These are phyloP conservation scores for Clarireedia hainanense DNA, from an alignment of 2,329 filamentous ascomycete species.

Conservation along the genomic window DNA sequence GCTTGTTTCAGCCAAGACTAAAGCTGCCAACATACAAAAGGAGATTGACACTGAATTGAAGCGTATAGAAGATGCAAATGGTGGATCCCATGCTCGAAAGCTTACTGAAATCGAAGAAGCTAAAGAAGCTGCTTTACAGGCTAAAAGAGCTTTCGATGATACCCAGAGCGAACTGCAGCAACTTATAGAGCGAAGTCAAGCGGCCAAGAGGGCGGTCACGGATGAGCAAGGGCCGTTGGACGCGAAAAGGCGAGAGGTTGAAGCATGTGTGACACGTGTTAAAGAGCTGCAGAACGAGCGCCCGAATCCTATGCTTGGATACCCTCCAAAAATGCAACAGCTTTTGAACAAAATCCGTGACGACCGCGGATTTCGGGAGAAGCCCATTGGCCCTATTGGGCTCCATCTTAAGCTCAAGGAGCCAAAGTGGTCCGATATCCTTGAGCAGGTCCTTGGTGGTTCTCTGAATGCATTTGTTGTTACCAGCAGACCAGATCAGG, in stretches of 20 bases:
- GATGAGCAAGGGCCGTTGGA: conserved; percentile 29
- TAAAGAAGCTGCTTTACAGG: conserved; percentile 40
- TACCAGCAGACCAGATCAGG: conserved; percentile 65
- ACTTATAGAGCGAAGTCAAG: conserved; percentile 30
- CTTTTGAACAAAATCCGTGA: conserved; percentile 61
- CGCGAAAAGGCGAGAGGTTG: conserved; percentile 47
- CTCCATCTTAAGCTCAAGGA: conserved; percentile 67
- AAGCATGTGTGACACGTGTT: conserved; percentile 43
- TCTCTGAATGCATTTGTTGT: conserved; percentile 74
- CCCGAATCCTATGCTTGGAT: conserved; percentile 55
- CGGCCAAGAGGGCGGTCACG: conserved; percentile 28
- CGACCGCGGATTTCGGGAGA: conserved; percentile 60
- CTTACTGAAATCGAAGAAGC: conserved; percentile 51
- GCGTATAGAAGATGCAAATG: conserved; percentile 60
- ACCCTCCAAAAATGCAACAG: conserved; percentile 50
- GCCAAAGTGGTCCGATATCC: conserved; percentile 72
- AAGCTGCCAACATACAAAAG: conserved; percentile 37
- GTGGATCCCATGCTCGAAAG: conserved; percentile 59
- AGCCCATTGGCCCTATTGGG: conserved; percentile 79
- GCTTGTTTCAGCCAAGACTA: conserved; percentile 44
- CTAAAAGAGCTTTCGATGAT: conserved; percentile 34
- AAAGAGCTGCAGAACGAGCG: conserved; percentile 46
- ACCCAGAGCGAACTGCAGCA: conserved; percentile 33
- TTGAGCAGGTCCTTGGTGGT: conserved; percentile 70
- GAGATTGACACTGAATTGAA: conserved; percentile 48